Evolutionary conservation across 164 flowering plant species (phyloP), one percentile per base, ranked within the genome.

Genomic region (Vitis labrusca): DNA sequence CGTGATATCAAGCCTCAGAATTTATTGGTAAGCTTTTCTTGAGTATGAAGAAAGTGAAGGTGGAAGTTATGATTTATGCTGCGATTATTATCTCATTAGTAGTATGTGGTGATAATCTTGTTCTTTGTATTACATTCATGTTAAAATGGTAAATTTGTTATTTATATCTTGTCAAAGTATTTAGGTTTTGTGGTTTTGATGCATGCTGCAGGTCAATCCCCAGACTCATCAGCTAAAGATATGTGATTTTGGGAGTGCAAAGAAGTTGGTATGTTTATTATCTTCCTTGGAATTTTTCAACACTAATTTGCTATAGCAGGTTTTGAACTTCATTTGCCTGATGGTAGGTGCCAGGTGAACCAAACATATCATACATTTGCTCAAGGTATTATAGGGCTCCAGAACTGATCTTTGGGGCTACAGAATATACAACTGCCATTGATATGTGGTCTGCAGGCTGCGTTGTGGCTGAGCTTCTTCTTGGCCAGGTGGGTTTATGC

Each of bases 381-480:
- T 93, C 99, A 16, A 82, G 99, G 67, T 96, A 93, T 76, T 96
- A 96, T 69, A 83, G 98, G 76, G 99, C 99, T 64, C 99, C 99
- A 12, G 99, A 96, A 77, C 84, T 96, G 63, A 93, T 96, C 30
- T 96, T 96, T 84, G 99, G 98, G 67, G 99, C 97, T 52, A 93
- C 98, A 12, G 97, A 91, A 63, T 96, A 96, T 74, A 91, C 98
- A 52, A 87, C 85, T 66, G 91, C 98, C 3, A 96, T 96, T 65
- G 99, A 96, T 78, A 91, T 96, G 90, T 96, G 99, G 99, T 93
- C 99, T 52, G 93, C 70, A 73, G 99, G 99, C 54, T 96, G 99
- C 83, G 98, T 96, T 56, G 71, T 96, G 78, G 98, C 97, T 52
- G 99, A 96, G 83, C 90, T 96, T 68, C 91, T 96, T 64, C 81